A percentile compares a stretch with the other conserved stretches of the same genome.
phyloP scores from a whole-genome alignment of 108 stramenopile genomes.

The Mediolabrus comicus region DNA sequence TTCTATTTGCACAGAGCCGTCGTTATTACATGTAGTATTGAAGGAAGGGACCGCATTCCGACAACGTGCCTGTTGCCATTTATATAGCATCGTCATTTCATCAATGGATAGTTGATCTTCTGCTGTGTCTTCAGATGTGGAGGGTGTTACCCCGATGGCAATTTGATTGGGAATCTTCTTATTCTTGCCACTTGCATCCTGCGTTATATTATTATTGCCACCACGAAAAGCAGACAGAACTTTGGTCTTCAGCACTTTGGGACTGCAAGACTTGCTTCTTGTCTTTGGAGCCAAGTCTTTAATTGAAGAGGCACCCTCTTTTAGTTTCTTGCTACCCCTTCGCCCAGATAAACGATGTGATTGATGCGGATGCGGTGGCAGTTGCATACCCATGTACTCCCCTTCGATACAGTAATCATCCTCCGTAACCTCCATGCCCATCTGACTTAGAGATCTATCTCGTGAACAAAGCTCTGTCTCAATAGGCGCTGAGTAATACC shows the following conservation, averaged over 20 bases:
- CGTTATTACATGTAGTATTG: not conserved
- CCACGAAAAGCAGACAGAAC: not conserved
- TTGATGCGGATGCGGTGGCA: not conserved
- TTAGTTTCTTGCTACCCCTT: not conserved
- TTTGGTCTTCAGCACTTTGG: not conserved
- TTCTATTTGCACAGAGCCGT: not conserved
- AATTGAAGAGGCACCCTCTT: not conserved
- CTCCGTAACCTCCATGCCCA: slow-evolving; percentile 35
- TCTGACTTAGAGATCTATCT: slow-evolving; percentile 22
- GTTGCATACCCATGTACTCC: not conserved
- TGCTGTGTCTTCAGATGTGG: not conserved
- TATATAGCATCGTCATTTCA: not conserved
- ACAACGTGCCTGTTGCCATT: not conserved
- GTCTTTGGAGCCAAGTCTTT: not conserved
- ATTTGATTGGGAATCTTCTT: not conserved
- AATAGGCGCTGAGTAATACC: not conserved
- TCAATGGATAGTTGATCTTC: not conserved
- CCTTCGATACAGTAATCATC: slow-evolving; percentile 34
- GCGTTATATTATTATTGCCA: not conserved
- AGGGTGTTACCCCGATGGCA: not conserved
- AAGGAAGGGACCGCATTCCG: not conserved
- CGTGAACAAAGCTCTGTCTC: not conserved
- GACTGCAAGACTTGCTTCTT: not conserved
- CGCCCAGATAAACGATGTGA: not conserved
- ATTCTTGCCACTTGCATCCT: not conserved